phyloP scores from a whole-genome alignment of 495 filamentous ascomycete genomes.

The Daldinia bambusicola region DNA sequence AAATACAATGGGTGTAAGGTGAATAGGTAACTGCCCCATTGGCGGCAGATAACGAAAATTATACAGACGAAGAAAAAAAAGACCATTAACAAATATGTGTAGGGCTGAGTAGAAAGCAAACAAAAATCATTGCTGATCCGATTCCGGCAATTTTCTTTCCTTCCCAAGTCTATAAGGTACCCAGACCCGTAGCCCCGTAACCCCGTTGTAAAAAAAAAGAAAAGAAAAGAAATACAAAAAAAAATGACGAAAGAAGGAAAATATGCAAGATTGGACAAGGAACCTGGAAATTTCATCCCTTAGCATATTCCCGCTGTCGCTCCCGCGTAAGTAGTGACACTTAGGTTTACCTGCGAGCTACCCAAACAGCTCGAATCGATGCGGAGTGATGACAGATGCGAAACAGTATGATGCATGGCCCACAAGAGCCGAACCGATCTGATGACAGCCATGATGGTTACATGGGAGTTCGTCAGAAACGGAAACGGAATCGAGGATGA shows the following conservation, averaged over 20 bases:
- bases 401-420: constrained; percentile 37
- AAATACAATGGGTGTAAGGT: not conserved
- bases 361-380: constrained; percentile 19
- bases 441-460: constrained; percentile 21
- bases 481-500: constrained; percentile 32
- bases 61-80: constrained; percentile 27
- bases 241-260: constrained; percentile 28
- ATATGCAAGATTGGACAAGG: not conserved
- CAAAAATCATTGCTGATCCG: constrained; percentile 38
- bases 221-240: not conserved
- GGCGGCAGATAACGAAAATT: constrained; percentile 17
- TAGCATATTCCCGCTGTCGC: constrained; percentile 1
- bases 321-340: constrained; percentile 27
- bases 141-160: constrained; percentile 35
- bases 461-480: constrained; percentile 33
- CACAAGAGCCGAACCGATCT: constrained; percentile 18
- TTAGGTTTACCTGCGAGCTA: constrained; percentile 12
- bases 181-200: constrained; percentile 24
- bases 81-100: constrained; percentile 33
- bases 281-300: constrained; percentile 15
- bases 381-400: constrained; percentile 43
- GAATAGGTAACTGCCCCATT: constrained; percentile 16
- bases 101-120: constrained; percentile 3
- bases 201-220: not conserved
- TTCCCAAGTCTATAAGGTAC: constrained; percentile 39